Base-by-base conservation (phyloP, 148 eudicot species). In the Linanthus parryae region DNA sequence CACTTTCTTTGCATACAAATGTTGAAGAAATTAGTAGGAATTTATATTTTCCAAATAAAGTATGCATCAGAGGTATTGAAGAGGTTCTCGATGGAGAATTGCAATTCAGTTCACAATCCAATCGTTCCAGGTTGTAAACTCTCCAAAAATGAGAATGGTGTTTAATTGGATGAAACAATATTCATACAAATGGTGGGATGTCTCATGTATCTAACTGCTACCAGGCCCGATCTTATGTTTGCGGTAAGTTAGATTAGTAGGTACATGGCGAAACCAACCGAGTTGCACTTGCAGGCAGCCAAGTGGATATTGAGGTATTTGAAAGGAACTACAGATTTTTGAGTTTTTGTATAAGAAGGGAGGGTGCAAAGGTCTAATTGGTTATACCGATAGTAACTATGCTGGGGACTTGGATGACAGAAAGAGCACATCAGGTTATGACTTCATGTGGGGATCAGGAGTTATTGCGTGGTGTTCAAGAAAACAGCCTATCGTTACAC, bases 361-460 rank as follows among this genome's bases (percentile, higher is more conserved):
- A 31, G 57, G 22, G n/a, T 15, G 19, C 4, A 5, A 15, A 10
- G 22, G 25, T 29, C 57, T 52, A 9, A 20, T 31, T 30, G 57
- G 25, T 13, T 52, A 14, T 25, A 52, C 41, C 5, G 22, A 52
- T 35, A 33, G 57, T 33, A 43, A 52, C 15, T 52, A 33, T 52
- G 42, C 41, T 3, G 25, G 57, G 2, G 41, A 35, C 15, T 16
- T 13, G 17, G 42, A 52, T 31, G 57, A 52, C 21, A 33, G 41
- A 8, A 52, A 34, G 21, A 44, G 3, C 24, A 44, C 48, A 16
- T 44, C 48, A 3, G 24, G 48, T 16, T 44, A 44, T 16, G 22
- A 33, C 17, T 52, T 52, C 6, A 20, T 52, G 24, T 3, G 11
- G 43, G 23, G 25, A 11, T 8, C 24, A 46, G 51, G 51, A 1